Percentiles rank a stretch among this genome's conserved stretches.
These are phyloP conservation scores for Schizopora paradoxa DNA, from an alignment of 1,284 basidiomycete species.

Conservation along the genomic window DNA sequence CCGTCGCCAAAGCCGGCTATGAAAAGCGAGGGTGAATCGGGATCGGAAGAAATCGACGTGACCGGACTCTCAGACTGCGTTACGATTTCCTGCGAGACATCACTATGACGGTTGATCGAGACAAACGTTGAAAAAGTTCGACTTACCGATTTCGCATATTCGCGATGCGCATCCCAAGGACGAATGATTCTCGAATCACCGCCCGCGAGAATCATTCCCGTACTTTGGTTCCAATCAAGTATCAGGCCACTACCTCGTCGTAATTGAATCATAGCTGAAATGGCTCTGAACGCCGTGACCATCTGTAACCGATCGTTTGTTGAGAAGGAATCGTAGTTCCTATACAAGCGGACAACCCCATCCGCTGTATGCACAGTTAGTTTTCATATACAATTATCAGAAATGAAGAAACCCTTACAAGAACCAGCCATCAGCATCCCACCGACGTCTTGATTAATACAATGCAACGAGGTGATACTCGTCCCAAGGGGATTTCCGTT, in stretches of 20 bases:
- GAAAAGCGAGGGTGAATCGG: conserved; percentile 75
- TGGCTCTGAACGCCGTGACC: conserved; percentile 89
- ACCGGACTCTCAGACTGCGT: conserved; percentile 89
- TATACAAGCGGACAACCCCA: conserved; percentile 86
- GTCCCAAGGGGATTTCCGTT: conserved; percentile 85
- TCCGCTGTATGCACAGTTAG: conserved; percentile 53
- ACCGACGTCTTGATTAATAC: conserved; percentile 95
- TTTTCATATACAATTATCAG: neutral
- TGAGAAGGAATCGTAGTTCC: conserved; percentile 76
- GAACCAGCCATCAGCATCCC: conserved; percentile 88
- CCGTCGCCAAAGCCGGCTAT: conserved; percentile 94
- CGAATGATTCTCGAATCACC: conserved; percentile 89
- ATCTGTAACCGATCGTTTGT: conserved; percentile 71
- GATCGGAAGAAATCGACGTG: conserved; percentile 81
- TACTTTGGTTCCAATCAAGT: conserved; percentile 91
- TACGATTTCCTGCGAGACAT: conserved; percentile 9
- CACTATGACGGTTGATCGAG: neutral
- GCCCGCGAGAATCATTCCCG: conserved; percentile 81
- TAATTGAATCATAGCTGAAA: conserved; percentile 73
- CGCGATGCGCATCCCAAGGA: conserved; percentile 94
- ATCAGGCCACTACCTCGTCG: conserved; percentile 80
- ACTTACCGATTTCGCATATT: conserved; percentile 76
- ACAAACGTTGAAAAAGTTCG: conserved; percentile 10
- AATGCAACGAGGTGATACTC: conserved; percentile 84
- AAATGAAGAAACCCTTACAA: conserved; percentile 42